These are phyloP conservation scores for Collybia nuda DNA, from an alignment of 768 basidiomycete genomes.

Conservation along the genomic window DNA sequence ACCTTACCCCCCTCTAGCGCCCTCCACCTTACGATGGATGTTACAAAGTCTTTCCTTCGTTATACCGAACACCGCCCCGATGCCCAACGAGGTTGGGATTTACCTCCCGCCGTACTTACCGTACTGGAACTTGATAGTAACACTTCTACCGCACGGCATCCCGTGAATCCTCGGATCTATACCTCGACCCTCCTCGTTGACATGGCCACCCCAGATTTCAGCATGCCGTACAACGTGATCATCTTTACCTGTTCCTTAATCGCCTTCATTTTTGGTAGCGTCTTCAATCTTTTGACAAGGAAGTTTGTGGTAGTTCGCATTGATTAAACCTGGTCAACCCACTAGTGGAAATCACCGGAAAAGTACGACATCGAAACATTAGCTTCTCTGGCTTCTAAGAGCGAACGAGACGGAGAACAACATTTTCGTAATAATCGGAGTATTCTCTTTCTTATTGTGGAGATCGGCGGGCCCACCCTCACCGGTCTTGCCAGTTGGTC, in stretches of 20 bases:
- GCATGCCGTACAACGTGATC: conserved; percentile 99
- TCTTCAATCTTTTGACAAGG: conserved; percentile 86
- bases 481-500: too few relatives aligned
- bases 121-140: conserved; percentile 25
- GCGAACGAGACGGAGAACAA: too few relatives aligned
- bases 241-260: conserved; percentile 92
- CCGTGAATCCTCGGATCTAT: conserved; percentile 53
- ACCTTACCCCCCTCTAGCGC: conserved; percentile 68
- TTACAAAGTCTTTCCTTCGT: conserved; percentile 81
- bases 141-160: conserved; percentile 14
- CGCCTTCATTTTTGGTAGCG: conserved; percentile 89
- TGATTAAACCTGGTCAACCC: conserved; percentile 5
- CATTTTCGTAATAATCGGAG: too few relatives aligned
- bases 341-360: too few relatives aligned
- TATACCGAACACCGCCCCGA: conserved; percentile 98
- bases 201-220: conserved; percentile 98
- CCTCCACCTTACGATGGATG: conserved; percentile 66
- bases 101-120: conserved; percentile 81
- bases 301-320: conserved; percentile 62
- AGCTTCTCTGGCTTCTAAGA: too few relatives aligned
- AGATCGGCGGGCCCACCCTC: too few relatives aligned
- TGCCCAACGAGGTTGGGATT: conserved; percentile 92
- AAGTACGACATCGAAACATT: too few relatives aligned
- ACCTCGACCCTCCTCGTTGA: conserved; percentile 83
- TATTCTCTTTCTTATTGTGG: too few relatives aligned